phyloP scores from a whole-genome alignment of 2,329 filamentous ascomycete species.

The Clarireedia monteithiana region DNA sequence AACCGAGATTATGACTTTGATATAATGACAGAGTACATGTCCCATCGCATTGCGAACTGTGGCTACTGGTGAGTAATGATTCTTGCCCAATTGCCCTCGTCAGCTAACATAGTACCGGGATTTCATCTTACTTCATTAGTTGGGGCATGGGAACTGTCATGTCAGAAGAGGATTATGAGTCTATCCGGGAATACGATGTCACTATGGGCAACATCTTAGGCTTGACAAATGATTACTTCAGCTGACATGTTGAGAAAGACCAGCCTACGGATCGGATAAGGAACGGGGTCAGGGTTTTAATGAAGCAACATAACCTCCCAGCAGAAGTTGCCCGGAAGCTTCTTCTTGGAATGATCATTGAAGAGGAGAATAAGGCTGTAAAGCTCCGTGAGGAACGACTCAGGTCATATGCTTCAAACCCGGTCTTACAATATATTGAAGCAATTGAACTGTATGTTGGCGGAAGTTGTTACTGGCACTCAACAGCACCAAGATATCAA shows the following conservation, averaged over 20 bases:
- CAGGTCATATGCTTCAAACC: background rate
- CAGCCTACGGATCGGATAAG: background rate
- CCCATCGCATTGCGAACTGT: background rate
- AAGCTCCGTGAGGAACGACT: background rate
- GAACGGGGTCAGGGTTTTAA: background rate
- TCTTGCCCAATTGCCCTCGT: background rate
- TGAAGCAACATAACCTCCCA: background rate
- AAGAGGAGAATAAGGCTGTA: background rate
- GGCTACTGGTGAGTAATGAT: background rate
- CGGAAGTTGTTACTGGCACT: background rate
- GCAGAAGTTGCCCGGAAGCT: background rate
- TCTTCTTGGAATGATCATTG: background rate
- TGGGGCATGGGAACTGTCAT: background rate
- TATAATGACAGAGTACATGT: background rate
- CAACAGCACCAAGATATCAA: background rate
- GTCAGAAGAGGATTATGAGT: background rate
- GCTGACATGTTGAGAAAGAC: background rate
- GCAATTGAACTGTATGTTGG: background rate
- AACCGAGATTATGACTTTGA: background rate
- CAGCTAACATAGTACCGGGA: background rate
- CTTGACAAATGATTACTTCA: background rate
- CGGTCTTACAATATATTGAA: background rate
- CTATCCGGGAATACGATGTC: background rate
- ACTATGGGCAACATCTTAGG: background rate
- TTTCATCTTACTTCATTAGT: background rate